phyloP scores from a whole-genome alignment of 805 yeast genomes.

The Nakazawaea anatomiae region DNA sequence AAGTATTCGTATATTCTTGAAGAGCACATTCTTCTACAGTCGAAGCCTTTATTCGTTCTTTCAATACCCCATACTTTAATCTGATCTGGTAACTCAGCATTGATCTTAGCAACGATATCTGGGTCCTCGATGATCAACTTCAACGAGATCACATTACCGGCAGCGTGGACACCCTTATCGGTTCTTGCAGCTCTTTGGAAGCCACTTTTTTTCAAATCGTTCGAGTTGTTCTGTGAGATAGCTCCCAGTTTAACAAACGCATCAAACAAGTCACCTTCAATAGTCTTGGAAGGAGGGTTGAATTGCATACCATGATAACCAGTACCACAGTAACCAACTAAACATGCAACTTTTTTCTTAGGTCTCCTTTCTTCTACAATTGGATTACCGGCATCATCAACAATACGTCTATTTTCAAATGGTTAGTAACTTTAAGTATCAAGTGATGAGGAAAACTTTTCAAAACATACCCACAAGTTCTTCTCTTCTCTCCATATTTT shows the following conservation, averaged over 20 bases:
- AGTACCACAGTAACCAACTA: conserved; percentile 93
- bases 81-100: conserved; percentile 71
- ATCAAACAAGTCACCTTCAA: conserved; percentile 81
- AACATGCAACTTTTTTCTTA: conserved; percentile 82
- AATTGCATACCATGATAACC: conserved; percentile 96
- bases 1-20: conserved; percentile 94
- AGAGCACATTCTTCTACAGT: conserved; percentile 91
- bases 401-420: conserved; percentile 26
- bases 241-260: conserved; percentile 89
- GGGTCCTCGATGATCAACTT: conserved; percentile 82
- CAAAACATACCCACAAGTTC: conserved; percentile 56
- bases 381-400: conserved; percentile 62
- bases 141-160: conserved; percentile 84
- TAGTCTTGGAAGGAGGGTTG: conserved; percentile 83
- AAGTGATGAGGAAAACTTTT: conserved; percentile 12
- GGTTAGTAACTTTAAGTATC: conserved; percentile 12
- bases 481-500: conserved; percentile 16
- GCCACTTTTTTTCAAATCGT: conserved; percentile 81
- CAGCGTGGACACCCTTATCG: conserved; percentile 97
- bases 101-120: conserved; percentile 68
- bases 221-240: conserved; percentile 77
- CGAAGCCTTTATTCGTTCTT: conserved; percentile 85
- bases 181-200: conserved; percentile 86
- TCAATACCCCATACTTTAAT: conserved; percentile 91
- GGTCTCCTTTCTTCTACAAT: conserved; percentile 62